These are phyloP conservation scores for Solanum tarapatanum DNA, from an alignment of 257 asterid genomes.

Conservation along the genomic window DNA sequence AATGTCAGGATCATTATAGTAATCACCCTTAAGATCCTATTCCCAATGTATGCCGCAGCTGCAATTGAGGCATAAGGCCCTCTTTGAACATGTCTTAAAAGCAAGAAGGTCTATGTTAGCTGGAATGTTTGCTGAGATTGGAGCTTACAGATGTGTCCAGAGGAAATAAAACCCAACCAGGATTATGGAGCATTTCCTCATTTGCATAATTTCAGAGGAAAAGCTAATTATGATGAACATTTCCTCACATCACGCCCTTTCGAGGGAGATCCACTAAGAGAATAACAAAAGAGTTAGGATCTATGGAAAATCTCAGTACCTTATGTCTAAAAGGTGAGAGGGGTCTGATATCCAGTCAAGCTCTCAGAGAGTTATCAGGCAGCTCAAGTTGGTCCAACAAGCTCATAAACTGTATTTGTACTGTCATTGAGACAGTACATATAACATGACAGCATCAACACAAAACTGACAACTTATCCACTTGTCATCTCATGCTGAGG, in stretches of 20 bases:
- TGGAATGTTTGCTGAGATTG: background rate
- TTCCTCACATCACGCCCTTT: background rate
- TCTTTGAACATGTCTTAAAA: background rate
- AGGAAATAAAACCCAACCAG: background rate
- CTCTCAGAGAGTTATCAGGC: background rate
- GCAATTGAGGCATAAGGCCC: background rate
- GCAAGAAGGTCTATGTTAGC: background rate
- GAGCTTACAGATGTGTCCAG: background rate
- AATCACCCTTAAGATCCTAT: background rate
- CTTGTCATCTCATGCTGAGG: background rate
- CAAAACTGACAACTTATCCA: background rate
- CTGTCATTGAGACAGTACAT: background rate
- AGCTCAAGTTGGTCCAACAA: background rate
- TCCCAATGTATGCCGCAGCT: background rate
- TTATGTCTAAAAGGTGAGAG: background rate
- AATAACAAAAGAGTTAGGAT: background rate
- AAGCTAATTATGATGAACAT: background rate
- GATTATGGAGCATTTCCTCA: background rate
- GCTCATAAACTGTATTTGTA: background rate
- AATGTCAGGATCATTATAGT: background rate
- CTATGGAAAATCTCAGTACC: background rate
- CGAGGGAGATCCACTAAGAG: background rate
- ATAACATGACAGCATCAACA: background rate
- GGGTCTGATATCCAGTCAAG: background rate
- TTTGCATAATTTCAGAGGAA: background rate